A percentile compares a stretch with the other conserved stretches of the same genome.
These are phyloP conservation scores for Athelia psychrophila DNA, from an alignment of 1,284 basidiomycete genomes.

Conservation along the genomic window DNA sequence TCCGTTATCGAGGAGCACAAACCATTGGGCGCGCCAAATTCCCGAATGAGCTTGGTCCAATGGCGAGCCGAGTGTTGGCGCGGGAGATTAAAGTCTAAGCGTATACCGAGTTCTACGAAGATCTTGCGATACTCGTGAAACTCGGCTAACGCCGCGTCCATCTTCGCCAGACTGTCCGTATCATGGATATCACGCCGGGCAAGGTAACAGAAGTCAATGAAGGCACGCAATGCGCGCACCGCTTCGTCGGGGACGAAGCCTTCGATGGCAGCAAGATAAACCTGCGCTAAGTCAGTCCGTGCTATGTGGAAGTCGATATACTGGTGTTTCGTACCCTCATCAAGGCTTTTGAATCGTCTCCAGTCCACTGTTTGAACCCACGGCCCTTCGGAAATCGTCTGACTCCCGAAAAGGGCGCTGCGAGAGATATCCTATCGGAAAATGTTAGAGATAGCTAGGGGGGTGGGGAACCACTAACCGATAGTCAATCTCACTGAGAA, in stretches of 20 bases:
- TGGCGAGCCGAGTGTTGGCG: constrained; percentile 13
- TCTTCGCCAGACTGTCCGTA: constrained; percentile 3
- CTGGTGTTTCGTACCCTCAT: not conserved
- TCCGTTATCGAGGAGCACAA: constrained; percentile 13
- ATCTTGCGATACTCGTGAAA: constrained; percentile 16
- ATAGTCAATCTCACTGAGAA: not conserved
- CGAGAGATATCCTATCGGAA: constrained; percentile 3
- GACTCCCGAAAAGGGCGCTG: constrained; percentile 2
- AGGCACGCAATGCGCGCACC: constrained; percentile 2
- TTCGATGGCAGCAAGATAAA: constrained; percentile 1
- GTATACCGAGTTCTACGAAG: constrained; percentile 9
- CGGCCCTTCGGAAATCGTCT: constrained; percentile 8
- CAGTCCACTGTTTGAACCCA: constrained; percentile 23
- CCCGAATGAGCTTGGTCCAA: constrained; percentile 3
- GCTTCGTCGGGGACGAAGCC: constrained; percentile 4
- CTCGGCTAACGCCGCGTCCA: constrained; percentile 8
- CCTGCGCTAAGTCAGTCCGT: not conserved
- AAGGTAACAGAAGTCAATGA: constrained; percentile 12
- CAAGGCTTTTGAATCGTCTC: constrained; percentile 28
- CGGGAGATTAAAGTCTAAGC: constrained; percentile 12
- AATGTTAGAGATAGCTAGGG: too few relatives aligned
- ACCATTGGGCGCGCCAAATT: constrained; percentile 6
- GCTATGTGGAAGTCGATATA: not conserved
- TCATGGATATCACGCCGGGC: constrained; percentile 8
- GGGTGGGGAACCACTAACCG: not conserved